Base-by-base conservation (phyloP, 306 rosid species). In the Trifolium fragiferum region DNA sequence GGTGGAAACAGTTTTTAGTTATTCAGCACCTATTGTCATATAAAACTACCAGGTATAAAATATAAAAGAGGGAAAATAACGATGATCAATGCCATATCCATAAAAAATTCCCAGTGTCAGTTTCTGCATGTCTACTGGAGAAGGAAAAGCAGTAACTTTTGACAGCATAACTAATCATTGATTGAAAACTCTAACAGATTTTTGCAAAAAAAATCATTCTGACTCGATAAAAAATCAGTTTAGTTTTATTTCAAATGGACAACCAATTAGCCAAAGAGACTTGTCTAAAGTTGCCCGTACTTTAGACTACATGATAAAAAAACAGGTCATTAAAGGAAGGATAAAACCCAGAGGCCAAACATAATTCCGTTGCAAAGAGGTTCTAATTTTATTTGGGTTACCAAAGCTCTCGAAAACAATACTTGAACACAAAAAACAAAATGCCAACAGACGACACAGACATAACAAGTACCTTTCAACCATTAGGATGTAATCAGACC, bases 401-500 rank as follows among this genome's bases (percentile, higher is more conserved):
- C 37, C 8, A 40, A 80, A 69, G 54, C 59, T 68, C 58, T 11
- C 51, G 25, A 71, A 81, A 77, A 44, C 6, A 66, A 75, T 71
- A 51, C 65, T 75, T 65, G 61, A 78, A 35, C 54, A 65, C 3
- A 2, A 20, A 70, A 80, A 71, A 49, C 59, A 74, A 50, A 70
- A 60, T 40, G 21, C 30, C 62, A 66, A 75, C 51, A 81, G 61
- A 58, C 21, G 68, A 78, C 46, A 62, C 2, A 15, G 66, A 32
- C 79, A 65, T 72, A 75, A 66, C 10, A 74, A 61, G 77, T 90
- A 94, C 97, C 99, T 92, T 87, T 94, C 99, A 80, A 90, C 96
- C 99, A 94, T 94, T 81, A 94, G 87, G 70, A 94, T 87, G 81
- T 94, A 94, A 84, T 94, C 97, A 20, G 99, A 94, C 23, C 99